Evolutionary conservation across 148 eudicot species (phyloP).

Genomic region (Camellia sinensis): DNA sequence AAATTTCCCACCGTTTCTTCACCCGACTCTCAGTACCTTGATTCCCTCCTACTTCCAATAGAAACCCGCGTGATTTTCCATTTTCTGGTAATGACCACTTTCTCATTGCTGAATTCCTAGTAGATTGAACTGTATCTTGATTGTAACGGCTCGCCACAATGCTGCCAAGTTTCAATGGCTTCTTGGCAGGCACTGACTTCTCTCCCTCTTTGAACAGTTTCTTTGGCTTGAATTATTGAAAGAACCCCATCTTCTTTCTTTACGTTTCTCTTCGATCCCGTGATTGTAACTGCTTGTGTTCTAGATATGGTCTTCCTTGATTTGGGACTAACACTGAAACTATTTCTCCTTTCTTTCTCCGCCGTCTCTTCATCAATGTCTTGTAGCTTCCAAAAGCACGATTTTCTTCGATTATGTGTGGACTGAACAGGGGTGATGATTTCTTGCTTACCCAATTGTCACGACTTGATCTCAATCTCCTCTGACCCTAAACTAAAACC

Average conservation of each 20-base stretch:
- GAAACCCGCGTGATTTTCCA: slow-evolving; percentile 33
- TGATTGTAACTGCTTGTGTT: slow-evolving; percentile 55
- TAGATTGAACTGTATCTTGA: slow-evolving; percentile 31
- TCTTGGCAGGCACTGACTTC: slow-evolving; percentile 50
- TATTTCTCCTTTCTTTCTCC: slow-evolving; percentile 53
- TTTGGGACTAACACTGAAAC: slow-evolving; percentile 63
- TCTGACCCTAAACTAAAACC: slow-evolving; percentile 74
- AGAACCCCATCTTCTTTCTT: slow-evolving; percentile 64
- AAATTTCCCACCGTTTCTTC: slow-evolving; percentile 61
- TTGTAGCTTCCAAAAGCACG: slow-evolving; percentile 76
- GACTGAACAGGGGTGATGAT: slow-evolving; percentile 46
- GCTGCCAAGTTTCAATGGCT: slow-evolving; percentile 62
- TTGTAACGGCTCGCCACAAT: slow-evolving; percentile 77
- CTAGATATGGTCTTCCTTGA: slow-evolving; percentile 37
- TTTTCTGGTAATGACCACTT: slow-evolving; percentile 74
- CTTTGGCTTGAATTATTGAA: slow-evolving; percentile 65
- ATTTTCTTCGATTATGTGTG: slow-evolving; percentile 53
- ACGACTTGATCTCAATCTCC: slow-evolving; percentile 45
- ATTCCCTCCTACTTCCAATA: slow-evolving; percentile 19
- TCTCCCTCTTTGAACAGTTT: slow-evolving; percentile 71
- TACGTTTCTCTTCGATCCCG: slow-evolving; percentile 48
- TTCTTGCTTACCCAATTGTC: slow-evolving; percentile 36
- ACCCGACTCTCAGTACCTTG: slow-evolving; percentile 32
- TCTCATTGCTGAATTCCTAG: slow-evolving; percentile 47
- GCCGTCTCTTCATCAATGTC: slow-evolving; percentile 64